Conservation (phyloP, 768 basidiomycete species). For the Porphyrellus cyaneotinctus region DNA sequence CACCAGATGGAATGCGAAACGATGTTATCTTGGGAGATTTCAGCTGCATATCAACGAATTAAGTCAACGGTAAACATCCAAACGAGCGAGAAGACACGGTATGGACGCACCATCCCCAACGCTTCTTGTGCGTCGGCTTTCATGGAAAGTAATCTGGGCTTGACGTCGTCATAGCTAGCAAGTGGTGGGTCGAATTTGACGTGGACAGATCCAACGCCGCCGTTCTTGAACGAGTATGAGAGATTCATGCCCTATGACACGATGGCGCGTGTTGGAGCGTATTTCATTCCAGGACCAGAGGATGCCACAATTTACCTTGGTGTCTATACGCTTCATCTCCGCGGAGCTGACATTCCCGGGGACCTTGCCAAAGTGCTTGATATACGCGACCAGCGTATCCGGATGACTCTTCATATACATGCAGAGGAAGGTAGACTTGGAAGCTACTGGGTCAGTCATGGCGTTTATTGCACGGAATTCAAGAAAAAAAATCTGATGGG, state of each 20-base stretch:
- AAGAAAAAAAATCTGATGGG: no score
- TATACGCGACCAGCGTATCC: conserved; percentile 81
- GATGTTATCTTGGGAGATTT: neutral
- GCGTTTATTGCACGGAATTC: neutral
- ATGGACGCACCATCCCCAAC: conserved; percentile 36
- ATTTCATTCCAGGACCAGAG: neutral
- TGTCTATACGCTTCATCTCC: conserved; percentile 65
- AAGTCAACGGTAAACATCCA: neutral
- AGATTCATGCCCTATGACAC: conserved; percentile 61
- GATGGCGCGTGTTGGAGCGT: neutral
- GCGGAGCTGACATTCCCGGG: conserved; percentile 52
- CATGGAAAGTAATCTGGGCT: neutral
- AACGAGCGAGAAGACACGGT: neutral
- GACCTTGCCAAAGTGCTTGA: conserved; percentile 70
- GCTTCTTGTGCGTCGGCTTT: conserved; percentile 1
- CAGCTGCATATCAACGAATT: conserved; percentile 35
- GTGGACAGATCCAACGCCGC: conserved; percentile 41
- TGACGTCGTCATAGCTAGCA: neutral
- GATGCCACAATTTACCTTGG: conserved; percentile 43
- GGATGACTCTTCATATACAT: conserved; percentile 86
- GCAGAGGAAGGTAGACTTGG: conserved; percentile 69
- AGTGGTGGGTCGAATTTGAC: conserved; percentile 71
- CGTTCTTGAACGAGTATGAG: conserved; percentile 52
- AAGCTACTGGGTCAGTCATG: conserved; percentile 72
- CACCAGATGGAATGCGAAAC: conserved; percentile 38